Conservation (phyloP, 345 rosid species). For the Gossypium sturtianum region DNA sequence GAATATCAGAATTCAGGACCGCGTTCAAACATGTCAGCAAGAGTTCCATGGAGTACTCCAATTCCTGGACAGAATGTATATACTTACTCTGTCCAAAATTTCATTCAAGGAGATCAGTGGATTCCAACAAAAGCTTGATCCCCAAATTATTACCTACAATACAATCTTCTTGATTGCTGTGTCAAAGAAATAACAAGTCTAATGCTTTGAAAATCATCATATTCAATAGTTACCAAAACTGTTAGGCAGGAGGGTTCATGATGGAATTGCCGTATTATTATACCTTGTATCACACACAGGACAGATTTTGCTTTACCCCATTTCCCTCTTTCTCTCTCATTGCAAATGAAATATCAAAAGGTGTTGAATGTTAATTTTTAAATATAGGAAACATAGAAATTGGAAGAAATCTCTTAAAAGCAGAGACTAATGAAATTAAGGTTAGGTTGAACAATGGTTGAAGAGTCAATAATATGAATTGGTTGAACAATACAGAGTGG, state of each 20-base stretch:
- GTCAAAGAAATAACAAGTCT: neutral
- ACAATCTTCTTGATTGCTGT: neutral
- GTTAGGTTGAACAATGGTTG: no score
- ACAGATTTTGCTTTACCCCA: neutral
- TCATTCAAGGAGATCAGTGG: constrained; percentile 86
- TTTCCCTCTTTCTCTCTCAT: neutral
- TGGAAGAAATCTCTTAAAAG: no score
- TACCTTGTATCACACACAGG: neutral
- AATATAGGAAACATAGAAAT: no score
- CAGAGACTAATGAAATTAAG: no score
- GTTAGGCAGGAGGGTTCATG: no score
- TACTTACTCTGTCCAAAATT: constrained; percentile 59
- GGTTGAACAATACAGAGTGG: neutral
- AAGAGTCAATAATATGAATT: neutral
- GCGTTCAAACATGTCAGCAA: constrained; percentile 39
- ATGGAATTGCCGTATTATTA: no score
- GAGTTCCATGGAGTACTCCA: constrained; percentile 75
- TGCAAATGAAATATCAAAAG: no score
- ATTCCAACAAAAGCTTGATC: constrained; percentile 34
- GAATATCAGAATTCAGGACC: constrained; percentile 68
- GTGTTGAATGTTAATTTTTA: no score
- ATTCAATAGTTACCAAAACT: no score
- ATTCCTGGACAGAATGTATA: constrained; percentile 49
- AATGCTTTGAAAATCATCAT: neutral
- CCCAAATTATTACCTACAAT: neutral